phyloP scores from a whole-genome alignment of 768 basidiomycete genomes.

The Tulasnella sp. region DNA sequence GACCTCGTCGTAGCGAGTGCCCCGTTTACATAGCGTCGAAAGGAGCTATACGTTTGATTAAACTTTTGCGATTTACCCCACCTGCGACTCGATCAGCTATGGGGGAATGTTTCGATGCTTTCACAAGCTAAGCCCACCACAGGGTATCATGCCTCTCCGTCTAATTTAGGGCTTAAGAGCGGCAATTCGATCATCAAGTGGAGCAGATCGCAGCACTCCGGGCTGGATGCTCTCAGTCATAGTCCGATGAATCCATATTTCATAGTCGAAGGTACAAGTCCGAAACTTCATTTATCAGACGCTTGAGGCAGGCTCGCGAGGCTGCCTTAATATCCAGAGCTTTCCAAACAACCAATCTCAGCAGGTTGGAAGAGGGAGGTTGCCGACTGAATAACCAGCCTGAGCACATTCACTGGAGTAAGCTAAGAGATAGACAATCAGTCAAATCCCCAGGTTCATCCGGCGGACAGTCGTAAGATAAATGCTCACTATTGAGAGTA shows the following conservation, averaged over 20 bases:
- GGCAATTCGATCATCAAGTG: too few species aligned
- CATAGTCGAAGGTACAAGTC: not conserved
- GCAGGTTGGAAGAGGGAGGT: not conserved
- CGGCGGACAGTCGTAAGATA: not conserved
- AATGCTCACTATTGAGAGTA: not conserved
- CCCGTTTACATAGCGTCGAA: too few species aligned
- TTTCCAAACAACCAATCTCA: not conserved
- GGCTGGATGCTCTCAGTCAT: not conserved
- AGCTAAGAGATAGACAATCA: not conserved
- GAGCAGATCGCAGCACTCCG: too few species aligned
- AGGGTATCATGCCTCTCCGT: too few species aligned
- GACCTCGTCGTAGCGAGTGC: too few species aligned
- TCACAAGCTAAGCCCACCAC: too few species aligned
- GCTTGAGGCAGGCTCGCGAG: not conserved
- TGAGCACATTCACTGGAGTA: not conserved
- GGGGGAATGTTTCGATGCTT: too few species aligned
- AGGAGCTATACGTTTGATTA: too few species aligned
- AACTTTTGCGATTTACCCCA: too few species aligned
- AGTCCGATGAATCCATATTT: not conserved
- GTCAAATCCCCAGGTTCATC: not conserved
- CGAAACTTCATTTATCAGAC: not conserved
- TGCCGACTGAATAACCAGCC: not conserved
- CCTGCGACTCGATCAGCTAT: too few species aligned
- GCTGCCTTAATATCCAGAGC: not conserved
- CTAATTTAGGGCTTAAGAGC: too few species aligned